phyloP scores from a whole-genome alignment of 352 stramenopile genomes.

The Phytophthora lateralis region DNA sequence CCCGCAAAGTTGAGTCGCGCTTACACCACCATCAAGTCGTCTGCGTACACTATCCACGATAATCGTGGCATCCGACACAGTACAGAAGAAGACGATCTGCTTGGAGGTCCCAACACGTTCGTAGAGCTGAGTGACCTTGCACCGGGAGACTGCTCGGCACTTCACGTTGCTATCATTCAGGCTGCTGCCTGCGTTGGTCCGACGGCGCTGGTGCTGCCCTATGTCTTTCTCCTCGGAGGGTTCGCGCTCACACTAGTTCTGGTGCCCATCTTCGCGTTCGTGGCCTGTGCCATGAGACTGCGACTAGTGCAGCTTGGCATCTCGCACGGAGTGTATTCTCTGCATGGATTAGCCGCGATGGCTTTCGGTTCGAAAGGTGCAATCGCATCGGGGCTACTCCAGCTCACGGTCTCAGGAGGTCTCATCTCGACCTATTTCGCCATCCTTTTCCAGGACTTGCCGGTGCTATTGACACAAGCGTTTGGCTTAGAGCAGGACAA shows the following conservation, averaged over 20 bases:
- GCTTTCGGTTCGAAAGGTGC: constrained; percentile 43
- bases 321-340: constrained; percentile 56
- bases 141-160: constrained; percentile 36
- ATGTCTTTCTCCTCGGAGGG: constrained; percentile 49
- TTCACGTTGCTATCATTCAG: constrained; percentile 43
- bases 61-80: constrained; percentile 14
- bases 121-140: constrained; percentile 49
- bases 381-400: constrained; percentile 34
- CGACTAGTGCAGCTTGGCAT: constrained; percentile 53
- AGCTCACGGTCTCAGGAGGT: constrained; percentile 44
- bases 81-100: constrained; percentile 43
- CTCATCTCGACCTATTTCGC: constrained; percentile 48
- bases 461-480: constrained; percentile 41
- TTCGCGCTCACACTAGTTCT: constrained; percentile 50
- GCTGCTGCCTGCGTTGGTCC: constrained; percentile 41
- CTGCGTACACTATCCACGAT: constrained; percentile 49
- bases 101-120: constrained; percentile 50
- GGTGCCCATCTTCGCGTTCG: constrained; percentile 38
- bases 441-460: constrained; percentile 51
- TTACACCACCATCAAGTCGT: constrained; percentile 21
- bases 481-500: constrained; percentile 44
- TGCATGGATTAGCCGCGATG: constrained; percentile 53
- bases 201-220: constrained; percentile 43
- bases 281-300: constrained; percentile 33
- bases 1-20: constrained; percentile 11